Evolutionary conservation across 108 stramenopile species (phyloP).

Genomic region (Cyclotella cryptica): DNA sequence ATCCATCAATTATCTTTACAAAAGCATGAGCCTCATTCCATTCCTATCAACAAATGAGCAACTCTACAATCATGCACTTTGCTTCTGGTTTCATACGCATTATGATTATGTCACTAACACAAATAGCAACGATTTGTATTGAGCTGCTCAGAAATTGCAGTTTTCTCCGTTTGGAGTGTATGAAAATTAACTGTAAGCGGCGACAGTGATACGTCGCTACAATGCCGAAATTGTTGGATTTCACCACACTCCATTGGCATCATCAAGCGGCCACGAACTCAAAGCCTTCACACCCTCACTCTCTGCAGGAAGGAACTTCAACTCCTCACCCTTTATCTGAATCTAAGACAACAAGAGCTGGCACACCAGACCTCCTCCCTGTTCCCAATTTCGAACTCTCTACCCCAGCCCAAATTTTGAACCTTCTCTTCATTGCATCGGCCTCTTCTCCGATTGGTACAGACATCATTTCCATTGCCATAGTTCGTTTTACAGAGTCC

Average conservation of each 20-base stretch:
- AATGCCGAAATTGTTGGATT: neutral
- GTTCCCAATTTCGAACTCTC: conserved; percentile 59
- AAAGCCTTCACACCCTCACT: conserved; percentile 56
- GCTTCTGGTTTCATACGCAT: too few relatives aligned
- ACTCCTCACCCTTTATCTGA: conserved; percentile 54
- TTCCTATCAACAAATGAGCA: too few relatives aligned
- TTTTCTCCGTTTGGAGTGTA: too few relatives aligned
- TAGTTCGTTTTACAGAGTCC: conserved; percentile 46
- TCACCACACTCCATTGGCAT: conserved; percentile 62
- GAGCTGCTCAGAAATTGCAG: too few relatives aligned
- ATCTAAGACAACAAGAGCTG: conserved; percentile 71
- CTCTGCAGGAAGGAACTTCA: conserved; percentile 64
- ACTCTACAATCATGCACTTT: too few relatives aligned
- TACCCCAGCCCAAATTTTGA: conserved; percentile 67
- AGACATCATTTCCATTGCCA: conserved; percentile 51
- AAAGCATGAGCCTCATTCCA: too few relatives aligned
- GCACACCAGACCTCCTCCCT: conserved; percentile 71
- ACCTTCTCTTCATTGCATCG: conserved; percentile 56
- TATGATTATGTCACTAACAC: too few relatives aligned
- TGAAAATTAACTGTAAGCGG: too few relatives aligned
- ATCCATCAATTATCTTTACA: too few relatives aligned
- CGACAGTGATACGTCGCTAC: too few relatives aligned
- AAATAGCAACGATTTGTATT: too few relatives aligned
- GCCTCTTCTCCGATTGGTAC: conserved; percentile 66
- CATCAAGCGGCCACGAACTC: conserved; percentile 65